These are phyloP conservation scores for Coniochaeta ligniaria DNA, from an alignment of 2,329 filamentous ascomycete genomes.

Conservation along the genomic window DNA sequence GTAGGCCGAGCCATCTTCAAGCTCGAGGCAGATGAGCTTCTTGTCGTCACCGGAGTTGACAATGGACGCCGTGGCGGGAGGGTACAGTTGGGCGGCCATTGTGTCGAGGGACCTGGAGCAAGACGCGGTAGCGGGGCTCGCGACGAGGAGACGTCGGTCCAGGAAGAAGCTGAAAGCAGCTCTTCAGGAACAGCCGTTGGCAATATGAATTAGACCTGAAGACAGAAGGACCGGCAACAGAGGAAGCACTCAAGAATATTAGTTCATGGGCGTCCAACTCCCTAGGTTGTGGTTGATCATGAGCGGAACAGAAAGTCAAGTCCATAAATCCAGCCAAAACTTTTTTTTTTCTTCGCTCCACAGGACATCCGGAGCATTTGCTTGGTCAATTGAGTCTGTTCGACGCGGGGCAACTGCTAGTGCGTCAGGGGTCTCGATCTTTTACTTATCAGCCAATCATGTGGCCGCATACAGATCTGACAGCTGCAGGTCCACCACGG, in stretches of 20 bases:
- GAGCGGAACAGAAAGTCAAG: not conserved
- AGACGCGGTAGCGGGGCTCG: not conserved
- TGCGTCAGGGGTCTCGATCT: not conserved
- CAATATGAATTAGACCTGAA: not conserved
- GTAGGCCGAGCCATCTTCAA: constrained; percentile 85
- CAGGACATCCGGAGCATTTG: not conserved
- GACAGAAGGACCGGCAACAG: not conserved
- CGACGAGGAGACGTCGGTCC: not conserved
- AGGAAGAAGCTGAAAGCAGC: not conserved
- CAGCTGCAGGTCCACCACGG: not conserved
- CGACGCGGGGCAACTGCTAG: not conserved
- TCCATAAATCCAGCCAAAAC: not conserved
- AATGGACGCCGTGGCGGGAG: constrained; percentile 56
- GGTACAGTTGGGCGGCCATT: constrained; percentile 32
- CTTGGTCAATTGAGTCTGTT: not conserved
- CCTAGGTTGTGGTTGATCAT: not conserved
- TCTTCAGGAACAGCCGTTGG: not conserved
- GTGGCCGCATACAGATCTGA: not conserved
- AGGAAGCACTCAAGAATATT: not conserved
- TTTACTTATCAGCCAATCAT: not conserved
- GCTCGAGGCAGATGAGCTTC: constrained; percentile 75
- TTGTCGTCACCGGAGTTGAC: constrained; percentile 46
- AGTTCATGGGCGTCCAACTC: not conserved
- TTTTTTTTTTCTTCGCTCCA: not conserved
- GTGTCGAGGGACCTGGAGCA: not conserved